A percentile compares a stretch with the other conserved stretches of the same genome.
phyloP scores from a whole-genome alignment of 169 alveolate genomes.

The Cryptosporidium felis region DNA sequence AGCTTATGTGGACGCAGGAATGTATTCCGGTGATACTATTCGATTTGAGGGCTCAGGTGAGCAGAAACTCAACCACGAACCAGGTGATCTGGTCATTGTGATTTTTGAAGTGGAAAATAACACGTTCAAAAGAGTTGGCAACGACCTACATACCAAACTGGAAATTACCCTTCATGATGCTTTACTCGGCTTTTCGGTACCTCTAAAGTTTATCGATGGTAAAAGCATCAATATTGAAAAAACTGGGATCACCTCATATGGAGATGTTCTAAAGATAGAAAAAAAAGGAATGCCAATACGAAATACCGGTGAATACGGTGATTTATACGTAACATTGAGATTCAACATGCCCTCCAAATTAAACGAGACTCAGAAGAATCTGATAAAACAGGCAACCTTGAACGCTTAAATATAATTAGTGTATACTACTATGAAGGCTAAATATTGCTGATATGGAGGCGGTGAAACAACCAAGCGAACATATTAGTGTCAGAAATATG shows the following conservation, averaged over 20 bases:
- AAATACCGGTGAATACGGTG: conserved; percentile 78
- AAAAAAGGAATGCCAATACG: conserved; percentile 83
- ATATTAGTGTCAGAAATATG: conserved; percentile 10
- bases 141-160: conserved; percentile 79
- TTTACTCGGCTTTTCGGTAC: conserved; percentile 80
- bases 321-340: conserved; percentile 77
- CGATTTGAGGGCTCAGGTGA: conserved; percentile 84
- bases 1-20: conserved; percentile 75
- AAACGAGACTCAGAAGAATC: conserved; percentile 72
- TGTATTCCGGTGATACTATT: conserved; percentile 80
- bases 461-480: conserved; percentile 61
- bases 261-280: conserved; percentile 77
- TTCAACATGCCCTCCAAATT: conserved; percentile 80
- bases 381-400: conserved; percentile 76
- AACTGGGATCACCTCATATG: conserved; percentile 81
- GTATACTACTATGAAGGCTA: neutral
- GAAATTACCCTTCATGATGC: conserved; percentile 83
- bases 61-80: conserved; percentile 80
- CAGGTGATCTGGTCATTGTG: conserved; percentile 81
- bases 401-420: conserved; percentile 27
- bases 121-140: conserved; percentile 79
- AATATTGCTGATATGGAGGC: conserved; percentile 62
- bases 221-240: conserved; percentile 75
- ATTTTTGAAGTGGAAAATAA: conserved; percentile 77
- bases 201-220: conserved; percentile 80